Evolutionary conservation across 2,329 filamentous ascomycete species (phyloP), one percentile per base, ranked within the genome.

Genomic region (Colletotrichum abscissum): DNA sequence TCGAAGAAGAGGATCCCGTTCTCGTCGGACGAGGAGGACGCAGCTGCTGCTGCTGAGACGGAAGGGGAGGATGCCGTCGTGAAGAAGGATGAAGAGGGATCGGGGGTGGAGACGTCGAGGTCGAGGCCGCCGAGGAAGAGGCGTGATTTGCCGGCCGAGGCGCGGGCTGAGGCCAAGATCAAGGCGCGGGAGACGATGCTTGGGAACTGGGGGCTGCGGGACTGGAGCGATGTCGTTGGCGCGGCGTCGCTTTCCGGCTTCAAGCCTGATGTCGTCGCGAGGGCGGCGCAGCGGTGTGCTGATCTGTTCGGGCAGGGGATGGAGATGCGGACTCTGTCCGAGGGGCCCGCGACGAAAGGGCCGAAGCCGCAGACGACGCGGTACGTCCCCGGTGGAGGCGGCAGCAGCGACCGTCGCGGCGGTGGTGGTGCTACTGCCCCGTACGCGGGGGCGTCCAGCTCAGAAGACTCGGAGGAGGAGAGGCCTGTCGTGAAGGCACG

Each of bases 171-270:
- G 35, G 75, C 70, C 38, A 78, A 76, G 24, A 58, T 60, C 14
- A 77, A 79, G 16, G 76, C 55, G 3, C 38, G 63, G 74, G n/a
- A 81, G 77, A 67, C 30, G 8, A 77, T 81, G 4, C 75, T 77
- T 2, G 78, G 80, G 57, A 74, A 77, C 64, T 86, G 81, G 79
- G 86, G 81, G 16, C 84, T 91, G 14, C 89, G 93, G 26, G 93
- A 97, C 83, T 98, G 96, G 96, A 93, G 91, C 76, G 94, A 97
- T 76, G 89, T 98, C 1, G 83, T 98, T 33, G 94, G 94, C 0
- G 87, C 95, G 1, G 96, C 96, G 3, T 89, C 94, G 0, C 83
- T 97, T 63, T 89, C 89, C 2, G 94, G 93, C 0, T 95, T 95
- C 82, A 85, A 93, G 1, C 81, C 86, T 0, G 81, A 84, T 1